These are phyloP conservation scores for Pinguiococcus pyrenoidosus DNA, from an alignment of 108 stramenopile species.

Conservation along the genomic window DNA sequence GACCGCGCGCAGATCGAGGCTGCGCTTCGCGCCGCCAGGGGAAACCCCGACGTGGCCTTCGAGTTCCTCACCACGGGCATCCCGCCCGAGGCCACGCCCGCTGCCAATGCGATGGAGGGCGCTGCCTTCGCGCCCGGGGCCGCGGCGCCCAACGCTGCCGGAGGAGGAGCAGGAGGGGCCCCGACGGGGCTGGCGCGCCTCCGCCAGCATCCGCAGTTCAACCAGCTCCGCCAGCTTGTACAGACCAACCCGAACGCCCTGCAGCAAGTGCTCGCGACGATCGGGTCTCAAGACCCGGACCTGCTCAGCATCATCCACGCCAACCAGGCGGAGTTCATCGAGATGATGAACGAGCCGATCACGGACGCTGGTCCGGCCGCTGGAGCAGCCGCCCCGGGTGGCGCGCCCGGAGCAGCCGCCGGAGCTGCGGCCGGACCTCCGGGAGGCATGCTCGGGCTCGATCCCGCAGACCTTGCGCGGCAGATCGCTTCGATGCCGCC, in stretches of 20 bases:
- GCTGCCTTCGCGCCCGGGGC: constrained; percentile 4
- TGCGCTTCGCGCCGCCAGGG: constrained; percentile 79
- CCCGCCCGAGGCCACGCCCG: constrained; percentile 35
- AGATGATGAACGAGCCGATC: constrained; percentile 95
- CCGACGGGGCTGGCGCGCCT: constrained; percentile 53
- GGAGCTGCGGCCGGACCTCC: constrained; percentile 15
- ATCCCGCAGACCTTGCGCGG: constrained; percentile 61
- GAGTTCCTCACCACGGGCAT: constrained; percentile 97
- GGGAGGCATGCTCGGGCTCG: constrained; percentile 10
- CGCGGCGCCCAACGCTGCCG: constrained; percentile 9
- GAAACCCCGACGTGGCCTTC: constrained; percentile 84
- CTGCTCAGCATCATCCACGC: constrained; percentile 73
- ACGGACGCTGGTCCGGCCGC: constrained; percentile 33
- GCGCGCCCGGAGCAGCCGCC: constrained; percentile 23
- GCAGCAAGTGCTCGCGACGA: constrained; percentile 65
- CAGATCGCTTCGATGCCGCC: constrained; percentile 69
- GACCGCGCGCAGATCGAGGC: constrained; percentile 42
- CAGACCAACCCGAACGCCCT: constrained; percentile 78
- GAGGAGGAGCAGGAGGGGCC: constrained; percentile 1
- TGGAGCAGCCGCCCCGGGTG: constrained; percentile 16
- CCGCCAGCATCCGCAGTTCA: constrained; percentile 83
- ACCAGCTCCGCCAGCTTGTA: constrained; percentile 69
- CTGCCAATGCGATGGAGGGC: not conserved
- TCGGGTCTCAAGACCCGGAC: constrained; percentile 80
- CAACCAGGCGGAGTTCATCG: constrained; percentile 78